Evolutionary conservation across 305 asterid species (phyloP).

Genomic region (Ajuga reptans): DNA sequence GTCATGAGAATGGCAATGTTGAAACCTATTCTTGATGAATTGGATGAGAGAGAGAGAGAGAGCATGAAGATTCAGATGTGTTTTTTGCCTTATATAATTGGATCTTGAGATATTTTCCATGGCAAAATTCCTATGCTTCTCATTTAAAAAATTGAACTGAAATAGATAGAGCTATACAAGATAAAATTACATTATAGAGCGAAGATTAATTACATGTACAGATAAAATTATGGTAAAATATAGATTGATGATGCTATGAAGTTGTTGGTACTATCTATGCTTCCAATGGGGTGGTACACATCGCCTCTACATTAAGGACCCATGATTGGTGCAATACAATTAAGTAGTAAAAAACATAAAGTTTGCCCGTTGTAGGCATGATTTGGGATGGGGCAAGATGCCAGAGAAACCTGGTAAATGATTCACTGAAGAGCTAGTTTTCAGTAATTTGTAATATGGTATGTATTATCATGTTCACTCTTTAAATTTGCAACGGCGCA

Average conservation of each 20-base stretch:
- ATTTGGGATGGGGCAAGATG: too few species aligned
- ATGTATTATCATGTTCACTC: too few species aligned
- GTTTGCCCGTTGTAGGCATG: not conserved
- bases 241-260: not conserved
- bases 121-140: not conserved
- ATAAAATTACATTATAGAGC: not conserved
- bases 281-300: not conserved
- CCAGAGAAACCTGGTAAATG: too few species aligned
- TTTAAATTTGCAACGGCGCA: too few species aligned
- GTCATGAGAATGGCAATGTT: not conserved
- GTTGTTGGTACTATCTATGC: not conserved
- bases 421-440: too few species aligned
- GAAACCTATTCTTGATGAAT: not conserved
- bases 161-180: not conserved
- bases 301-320: not conserved
- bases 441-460: too few species aligned
- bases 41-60: not conserved
- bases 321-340: not conserved
- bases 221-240: not conserved
- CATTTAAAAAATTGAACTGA: not conserved
- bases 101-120: not conserved
- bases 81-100: not conserved
- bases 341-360: not conserved
- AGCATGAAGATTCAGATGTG: not conserved
- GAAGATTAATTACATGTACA: not conserved